These are phyloP conservation scores for Colletotrichum salicis DNA, from an alignment of 2,329 filamentous ascomycete genomes.

Conservation along the genomic window DNA sequence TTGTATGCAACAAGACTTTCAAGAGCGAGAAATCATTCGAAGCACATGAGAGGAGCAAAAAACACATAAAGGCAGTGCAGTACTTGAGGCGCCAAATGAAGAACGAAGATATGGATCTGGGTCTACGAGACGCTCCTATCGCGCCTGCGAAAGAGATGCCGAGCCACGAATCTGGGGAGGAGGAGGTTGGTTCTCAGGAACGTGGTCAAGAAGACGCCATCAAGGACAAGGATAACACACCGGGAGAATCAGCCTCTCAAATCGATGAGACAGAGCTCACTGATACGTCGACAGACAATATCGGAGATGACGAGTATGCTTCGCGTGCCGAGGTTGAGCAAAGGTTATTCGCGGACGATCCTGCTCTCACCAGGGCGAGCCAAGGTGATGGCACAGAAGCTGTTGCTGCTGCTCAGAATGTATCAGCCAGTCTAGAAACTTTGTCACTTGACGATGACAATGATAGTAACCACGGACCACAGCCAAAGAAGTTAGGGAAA, in stretches of 20 bases:
- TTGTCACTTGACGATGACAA: background rate
- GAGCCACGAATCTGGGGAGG: slow-evolving; percentile 18
- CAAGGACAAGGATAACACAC: background rate
- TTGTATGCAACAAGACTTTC: slow-evolving; percentile 82
- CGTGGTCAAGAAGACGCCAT: background rate
- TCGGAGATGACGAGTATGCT: slow-evolving; percentile 32
- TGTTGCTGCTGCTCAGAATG: background rate
- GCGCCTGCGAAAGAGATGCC: background rate
- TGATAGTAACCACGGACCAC: background rate
- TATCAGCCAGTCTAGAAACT: background rate
- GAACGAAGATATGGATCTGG: slow-evolving; percentile 75
- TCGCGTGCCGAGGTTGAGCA: slow-evolving; percentile 31
- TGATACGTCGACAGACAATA: background rate
- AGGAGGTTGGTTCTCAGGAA: slow-evolving; percentile 1
- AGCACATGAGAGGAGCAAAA: slow-evolving; percentile 95
- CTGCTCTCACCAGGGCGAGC: too few relatives aligned
- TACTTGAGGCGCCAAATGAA: slow-evolving; percentile 85
- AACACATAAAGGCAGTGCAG: slow-evolving; percentile 88
- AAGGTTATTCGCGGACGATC: slow-evolving; percentile 8
- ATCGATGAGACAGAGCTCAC: background rate
- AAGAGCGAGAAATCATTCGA: slow-evolving; percentile 93
- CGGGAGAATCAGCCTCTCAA: background rate
- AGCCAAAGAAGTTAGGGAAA: slow-evolving; percentile 59
- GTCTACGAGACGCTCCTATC: slow-evolving; percentile 37
- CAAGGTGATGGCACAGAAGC: background rate